phyloP scores from a whole-genome alignment of 495 filamentous ascomycete genomes.

The Geopyxis carbonaria region DNA sequence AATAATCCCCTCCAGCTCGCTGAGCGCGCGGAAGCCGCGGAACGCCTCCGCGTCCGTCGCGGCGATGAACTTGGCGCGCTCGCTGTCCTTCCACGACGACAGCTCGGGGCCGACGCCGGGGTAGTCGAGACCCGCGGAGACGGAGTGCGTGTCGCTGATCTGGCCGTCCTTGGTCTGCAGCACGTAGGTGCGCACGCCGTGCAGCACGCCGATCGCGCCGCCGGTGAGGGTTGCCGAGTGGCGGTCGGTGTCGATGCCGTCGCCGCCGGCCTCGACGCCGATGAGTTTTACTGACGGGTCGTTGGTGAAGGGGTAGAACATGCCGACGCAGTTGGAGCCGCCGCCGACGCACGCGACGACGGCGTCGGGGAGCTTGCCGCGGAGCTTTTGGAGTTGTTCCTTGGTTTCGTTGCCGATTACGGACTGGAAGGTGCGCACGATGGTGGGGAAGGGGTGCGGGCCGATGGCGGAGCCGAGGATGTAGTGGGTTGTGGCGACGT shows the following conservation, averaged over 20 bases:
- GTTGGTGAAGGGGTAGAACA: constrained; percentile 79
- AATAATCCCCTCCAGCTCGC: constrained; percentile 85
- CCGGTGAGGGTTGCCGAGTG: constrained; percentile 80
- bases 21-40: constrained; percentile 66
- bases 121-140: constrained; percentile 95
- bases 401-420: constrained; percentile 89
- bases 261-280: constrained; percentile 92
- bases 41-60: constrained; percentile 89
- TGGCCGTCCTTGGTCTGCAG: constrained; percentile 84
- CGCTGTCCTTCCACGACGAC: constrained; percentile 74
- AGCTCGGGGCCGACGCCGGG: constrained; percentile 92
- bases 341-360: constrained; percentile 94
- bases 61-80: constrained; percentile 72
- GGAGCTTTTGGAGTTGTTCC: constrained; percentile 60
- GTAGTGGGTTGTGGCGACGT: constrained; percentile 82
- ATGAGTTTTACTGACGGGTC: constrained; percentile 73
- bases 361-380: constrained; percentile 81
- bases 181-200: constrained; percentile 90
- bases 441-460: constrained; percentile 88
- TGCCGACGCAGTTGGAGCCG: constrained; percentile 54
- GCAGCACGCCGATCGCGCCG: constrained; percentile 79
- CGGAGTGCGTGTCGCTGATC: constrained; percentile 83
- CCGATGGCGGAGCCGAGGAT: constrained; percentile 92
- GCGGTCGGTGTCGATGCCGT: constrained; percentile 72
- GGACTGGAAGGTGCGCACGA: constrained; percentile 87